These are phyloP conservation scores for Bipolaris gigantea DNA, from an alignment of 2,329 filamentous ascomycete species.

Conservation along the genomic window DNA sequence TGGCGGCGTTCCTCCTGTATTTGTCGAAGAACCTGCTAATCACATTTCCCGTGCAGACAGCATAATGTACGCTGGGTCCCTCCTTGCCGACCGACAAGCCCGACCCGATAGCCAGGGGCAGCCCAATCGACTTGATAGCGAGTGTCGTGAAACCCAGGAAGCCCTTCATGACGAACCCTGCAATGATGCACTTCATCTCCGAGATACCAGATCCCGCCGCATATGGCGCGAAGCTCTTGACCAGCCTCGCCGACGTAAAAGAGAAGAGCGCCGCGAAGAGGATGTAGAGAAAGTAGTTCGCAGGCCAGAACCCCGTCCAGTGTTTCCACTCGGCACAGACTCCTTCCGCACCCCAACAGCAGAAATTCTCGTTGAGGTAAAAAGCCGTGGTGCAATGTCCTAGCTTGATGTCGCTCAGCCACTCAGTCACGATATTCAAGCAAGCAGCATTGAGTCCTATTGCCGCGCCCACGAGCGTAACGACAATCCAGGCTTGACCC, in stretches of 20 bases:
- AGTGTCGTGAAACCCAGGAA: constrained; percentile 92
- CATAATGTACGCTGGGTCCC: constrained; percentile 97
- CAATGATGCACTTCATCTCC: constrained; percentile 99
- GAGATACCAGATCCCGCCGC: constrained; percentile 96
- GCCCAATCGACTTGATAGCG: constrained; percentile 87
- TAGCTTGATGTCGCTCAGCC: constrained; percentile 92
- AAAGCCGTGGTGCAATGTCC: constrained; percentile 96
- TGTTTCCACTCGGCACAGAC: constrained; percentile 86
- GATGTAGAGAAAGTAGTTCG: constrained; percentile 89
- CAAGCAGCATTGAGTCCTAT: constrained; percentile 94
- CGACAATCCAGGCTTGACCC: constrained; percentile 96
- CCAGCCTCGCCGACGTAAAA: constrained; percentile 77
- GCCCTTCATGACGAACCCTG: constrained; percentile 98
- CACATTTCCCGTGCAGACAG: constrained; percentile 95
- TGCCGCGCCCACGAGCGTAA: constrained; percentile 87
- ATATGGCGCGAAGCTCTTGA: constrained; percentile 91
- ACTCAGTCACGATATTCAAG: constrained; percentile 94
- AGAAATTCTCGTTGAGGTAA: constrained; percentile 96
- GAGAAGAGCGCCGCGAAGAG: constrained; percentile 82
- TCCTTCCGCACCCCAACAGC: constrained; percentile 93
- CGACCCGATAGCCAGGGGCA: constrained; percentile 90
- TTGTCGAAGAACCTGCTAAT: constrained; percentile 92
- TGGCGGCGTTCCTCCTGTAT: constrained; percentile 87
- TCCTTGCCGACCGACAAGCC: constrained; percentile 96
- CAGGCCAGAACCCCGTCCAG: constrained; percentile 76